These are phyloP conservation scores for Sporothrix euskadiensis DNA, from an alignment of 2,329 filamentous ascomycete species.

Conservation along the genomic window DNA sequence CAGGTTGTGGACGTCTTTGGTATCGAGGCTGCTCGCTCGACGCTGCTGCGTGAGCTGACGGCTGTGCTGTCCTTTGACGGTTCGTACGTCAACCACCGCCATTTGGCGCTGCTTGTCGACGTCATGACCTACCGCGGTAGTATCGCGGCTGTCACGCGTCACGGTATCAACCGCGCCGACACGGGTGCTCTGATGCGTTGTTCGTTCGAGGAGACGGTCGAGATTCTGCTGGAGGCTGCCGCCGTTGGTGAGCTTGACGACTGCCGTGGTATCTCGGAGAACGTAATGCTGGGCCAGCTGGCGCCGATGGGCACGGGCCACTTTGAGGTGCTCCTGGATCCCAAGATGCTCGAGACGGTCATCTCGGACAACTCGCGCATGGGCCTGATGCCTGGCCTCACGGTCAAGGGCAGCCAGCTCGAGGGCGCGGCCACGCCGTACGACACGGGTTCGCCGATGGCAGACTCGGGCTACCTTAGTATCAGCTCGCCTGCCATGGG, in stretches of 20 bases:
- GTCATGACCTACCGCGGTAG: conserved; percentile 96
- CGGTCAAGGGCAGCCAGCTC: conserved; percentile 70
- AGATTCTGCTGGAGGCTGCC: conserved; percentile 94
- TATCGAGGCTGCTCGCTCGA: conserved; percentile 88
- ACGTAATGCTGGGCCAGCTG: conserved; percentile 96
- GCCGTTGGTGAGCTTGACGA: conserved; percentile 94
- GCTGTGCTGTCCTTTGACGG: conserved; percentile 96
- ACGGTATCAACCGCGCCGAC: conserved; percentile 97
- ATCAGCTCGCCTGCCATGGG: conserved; percentile 63
- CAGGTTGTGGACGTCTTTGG: conserved; percentile 94
- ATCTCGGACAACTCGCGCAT: conserved; percentile 88
- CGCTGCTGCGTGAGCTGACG: conserved; percentile 83
- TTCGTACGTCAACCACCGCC: conserved; percentile 98
- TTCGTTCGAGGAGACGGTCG: conserved; percentile 98
- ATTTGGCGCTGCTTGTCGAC: conserved; percentile 91
- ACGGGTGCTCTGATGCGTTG: conserved; percentile 98
- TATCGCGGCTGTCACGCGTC: conserved; percentile 93
- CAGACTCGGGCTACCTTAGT: conserved; percentile 63
- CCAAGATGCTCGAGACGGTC: conserved; percentile 92
- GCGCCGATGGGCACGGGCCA: conserved; percentile 96
- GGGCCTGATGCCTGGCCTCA: conserved; percentile 77
- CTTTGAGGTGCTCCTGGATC: conserved; percentile 90
- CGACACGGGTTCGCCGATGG: conserved; percentile 79
- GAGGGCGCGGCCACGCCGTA: conserved; percentile 93
- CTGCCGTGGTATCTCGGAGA: conserved; percentile 96